Conservation (phyloP, 2,329 filamentous ascomycete species). For the Alternaria alternata region DNA sequence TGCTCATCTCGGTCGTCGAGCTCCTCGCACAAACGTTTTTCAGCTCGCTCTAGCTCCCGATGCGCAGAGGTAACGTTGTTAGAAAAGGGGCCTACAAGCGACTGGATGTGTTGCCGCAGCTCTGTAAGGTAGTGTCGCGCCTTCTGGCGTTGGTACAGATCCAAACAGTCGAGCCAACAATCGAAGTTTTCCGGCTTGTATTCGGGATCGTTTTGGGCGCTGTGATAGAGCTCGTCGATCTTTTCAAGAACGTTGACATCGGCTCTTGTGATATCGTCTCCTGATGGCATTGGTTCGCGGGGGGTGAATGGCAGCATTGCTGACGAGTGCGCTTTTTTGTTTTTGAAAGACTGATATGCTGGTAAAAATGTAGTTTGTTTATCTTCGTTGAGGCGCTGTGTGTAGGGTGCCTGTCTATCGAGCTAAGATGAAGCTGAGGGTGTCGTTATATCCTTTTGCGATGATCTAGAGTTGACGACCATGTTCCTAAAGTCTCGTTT, state of each 20-base stretch:
- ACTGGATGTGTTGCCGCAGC: neutral
- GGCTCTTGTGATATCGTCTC: too few species aligned
- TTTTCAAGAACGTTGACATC: too few species aligned
- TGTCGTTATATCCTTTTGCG: neutral
- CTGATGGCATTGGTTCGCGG: too few species aligned
- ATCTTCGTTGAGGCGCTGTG: neutral
- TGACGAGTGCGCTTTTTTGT: neutral
- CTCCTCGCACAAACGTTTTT: too few species aligned
- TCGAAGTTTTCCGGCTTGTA: too few species aligned
- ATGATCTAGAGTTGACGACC: neutral
- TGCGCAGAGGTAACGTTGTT: neutral
- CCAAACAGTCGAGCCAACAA: too few species aligned
- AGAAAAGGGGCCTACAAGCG: neutral
- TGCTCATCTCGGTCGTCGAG: too few species aligned
- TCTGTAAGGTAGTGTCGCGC: too few species aligned
- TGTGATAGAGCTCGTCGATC: too few species aligned
- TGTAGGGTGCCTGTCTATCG: neutral
- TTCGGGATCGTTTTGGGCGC: too few species aligned
- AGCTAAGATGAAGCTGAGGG: neutral
- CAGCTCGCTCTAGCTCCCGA: too few species aligned
- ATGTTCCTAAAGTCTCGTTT: neutral
- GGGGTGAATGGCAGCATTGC: neutral
- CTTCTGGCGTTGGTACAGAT: too few species aligned
- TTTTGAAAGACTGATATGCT: neutral
- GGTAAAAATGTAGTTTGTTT: neutral